A percentile compares a stretch with the other conserved stretches of the same genome.
Conservation (phyloP, 2,329 filamentous ascomycete species). For the Diaporthe batatas region DNA sequence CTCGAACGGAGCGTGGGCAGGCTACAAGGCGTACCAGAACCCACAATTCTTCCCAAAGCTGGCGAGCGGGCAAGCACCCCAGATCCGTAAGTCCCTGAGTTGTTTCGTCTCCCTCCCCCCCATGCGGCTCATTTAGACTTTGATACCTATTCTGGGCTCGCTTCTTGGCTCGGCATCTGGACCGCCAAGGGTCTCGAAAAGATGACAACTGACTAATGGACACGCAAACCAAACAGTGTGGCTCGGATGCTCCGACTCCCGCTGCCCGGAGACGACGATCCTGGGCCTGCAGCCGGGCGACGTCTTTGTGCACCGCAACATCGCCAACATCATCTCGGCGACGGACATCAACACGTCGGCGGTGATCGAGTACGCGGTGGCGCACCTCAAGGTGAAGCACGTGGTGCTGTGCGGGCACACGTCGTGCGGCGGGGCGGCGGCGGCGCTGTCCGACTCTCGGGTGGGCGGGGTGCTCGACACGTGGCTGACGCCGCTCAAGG, state of each 20-base stretch:
- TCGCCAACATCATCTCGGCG: constrained; percentile 84
- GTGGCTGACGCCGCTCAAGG: constrained; percentile 66
- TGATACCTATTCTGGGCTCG: constrained; percentile 8
- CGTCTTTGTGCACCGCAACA: constrained; percentile 91
- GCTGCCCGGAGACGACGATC: constrained; percentile 86
- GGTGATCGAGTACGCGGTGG: constrained; percentile 85
- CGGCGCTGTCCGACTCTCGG: constrained; percentile 62
- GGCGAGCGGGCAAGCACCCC: constrained; percentile 74
- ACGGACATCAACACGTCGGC: constrained; percentile 81
- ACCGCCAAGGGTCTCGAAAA: constrained; percentile 26
- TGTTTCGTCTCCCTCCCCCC: constrained; percentile 42
- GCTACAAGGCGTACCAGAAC: constrained; percentile 73
- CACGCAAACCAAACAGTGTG: constrained; percentile 66
- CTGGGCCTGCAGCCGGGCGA: constrained; percentile 84
- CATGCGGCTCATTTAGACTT: constrained; percentile 28
- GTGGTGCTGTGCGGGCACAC: constrained; percentile 79
- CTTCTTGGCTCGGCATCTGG: not conserved
- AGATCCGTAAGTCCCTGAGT: constrained; percentile 62
- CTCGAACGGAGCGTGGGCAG: constrained; percentile 79
- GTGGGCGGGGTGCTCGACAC: constrained; percentile 68
- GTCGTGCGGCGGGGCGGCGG: constrained; percentile 75
- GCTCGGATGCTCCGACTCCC: constrained; percentile 89
- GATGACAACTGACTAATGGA: constrained; percentile 23
- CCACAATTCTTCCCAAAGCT: constrained; percentile 79
- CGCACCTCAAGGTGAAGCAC: constrained; percentile 77